Conservation (phyloP, 2,329 filamentous ascomycete species). For the Rasamsonia emersonii region DNA sequence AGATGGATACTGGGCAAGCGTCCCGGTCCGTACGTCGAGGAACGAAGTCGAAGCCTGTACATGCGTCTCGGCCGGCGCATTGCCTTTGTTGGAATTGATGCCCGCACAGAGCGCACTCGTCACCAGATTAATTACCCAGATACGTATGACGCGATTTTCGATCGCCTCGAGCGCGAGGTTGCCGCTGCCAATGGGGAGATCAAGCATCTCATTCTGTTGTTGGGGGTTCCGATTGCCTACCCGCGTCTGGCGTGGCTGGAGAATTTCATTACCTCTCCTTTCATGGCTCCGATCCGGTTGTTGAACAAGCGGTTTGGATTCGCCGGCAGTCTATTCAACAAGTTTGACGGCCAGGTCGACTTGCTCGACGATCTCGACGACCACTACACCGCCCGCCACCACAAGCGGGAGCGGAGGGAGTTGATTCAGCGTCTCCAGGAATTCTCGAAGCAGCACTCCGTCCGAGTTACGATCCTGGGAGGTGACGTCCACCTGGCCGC, state of each 20-base stretch:
- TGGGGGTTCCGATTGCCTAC: conserved; percentile 63
- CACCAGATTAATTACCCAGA: conserved; percentile 83
- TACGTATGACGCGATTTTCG: conserved; percentile 54
- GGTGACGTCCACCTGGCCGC: conserved; percentile 58
- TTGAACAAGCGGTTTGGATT: conserved; percentile 85
- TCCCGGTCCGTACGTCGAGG: conserved; percentile 60
- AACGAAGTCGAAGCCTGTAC: conserved; percentile 53
- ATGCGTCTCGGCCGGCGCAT: conserved; percentile 58
- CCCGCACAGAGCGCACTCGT: conserved; percentile 67
- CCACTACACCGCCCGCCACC: conserved; percentile 79
- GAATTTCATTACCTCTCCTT: conserved; percentile 76
- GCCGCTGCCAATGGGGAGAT: conserved; percentile 44
- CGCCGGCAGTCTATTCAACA: conserved; percentile 79
- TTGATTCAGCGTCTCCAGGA: conserved; percentile 59
- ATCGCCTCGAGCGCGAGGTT: conserved; percentile 46
- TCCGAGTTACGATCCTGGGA: conserved; percentile 54
- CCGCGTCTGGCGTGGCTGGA: conserved; percentile 89
- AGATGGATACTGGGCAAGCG: conserved; percentile 71
- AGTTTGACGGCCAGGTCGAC: conserved; percentile 73
- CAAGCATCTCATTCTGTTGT: conserved; percentile 54
- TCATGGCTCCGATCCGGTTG: conserved; percentile 83
- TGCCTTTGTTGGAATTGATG: conserved; percentile 53
- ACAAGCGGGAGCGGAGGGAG: conserved; percentile 77
- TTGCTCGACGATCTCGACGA: conserved; percentile 58
- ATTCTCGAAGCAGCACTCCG: conserved; percentile 45